phyloP scores from a whole-genome alignment of 2,329 filamentous ascomycete species.

The Trichophaea hybrida region DNA sequence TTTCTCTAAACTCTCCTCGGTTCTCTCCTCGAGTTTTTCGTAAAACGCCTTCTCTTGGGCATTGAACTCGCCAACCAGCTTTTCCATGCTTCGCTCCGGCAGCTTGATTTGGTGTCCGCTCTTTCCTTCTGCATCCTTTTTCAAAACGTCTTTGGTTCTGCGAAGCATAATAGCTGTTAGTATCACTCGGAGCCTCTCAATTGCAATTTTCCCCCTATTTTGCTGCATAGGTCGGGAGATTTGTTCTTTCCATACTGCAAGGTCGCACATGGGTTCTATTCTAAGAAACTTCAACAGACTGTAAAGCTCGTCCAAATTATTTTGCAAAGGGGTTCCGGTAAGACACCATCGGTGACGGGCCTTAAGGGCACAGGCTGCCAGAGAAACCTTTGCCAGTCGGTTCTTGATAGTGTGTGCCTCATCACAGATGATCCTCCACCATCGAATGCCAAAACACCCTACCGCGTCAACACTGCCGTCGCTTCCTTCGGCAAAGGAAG shows the following conservation, averaged over 20 bases:
- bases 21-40: slow-evolving; percentile 63
- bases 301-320: slow-evolving; percentile 92
- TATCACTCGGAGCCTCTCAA: slow-evolving; percentile 69
- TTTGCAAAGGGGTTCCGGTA: slow-evolving; percentile 94
- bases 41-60: slow-evolving; percentile 75
- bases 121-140: slow-evolving; percentile 40
- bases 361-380: slow-evolving; percentile 72
- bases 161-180: slow-evolving; percentile 95
- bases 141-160: slow-evolving; percentile 94
- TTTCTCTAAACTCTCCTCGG: slow-evolving; percentile 70
- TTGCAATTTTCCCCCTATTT: slow-evolving; percentile 75
- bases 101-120: slow-evolving; percentile 38
- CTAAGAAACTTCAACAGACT: slow-evolving; percentile 83
- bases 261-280: slow-evolving; percentile 79
- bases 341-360: slow-evolving; percentile 91
- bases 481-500: slow-evolving; percentile 35
- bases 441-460: slow-evolving; percentile 80
- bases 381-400: slow-evolving; percentile 84
- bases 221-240: slow-evolving; percentile 84
- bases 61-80: slow-evolving; percentile 62
- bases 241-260: slow-evolving; percentile 76
- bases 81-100: slow-evolving; percentile 76
- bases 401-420: slow-evolving; percentile 99
- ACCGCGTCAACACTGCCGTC: slow-evolving; percentile 49
- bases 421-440: slow-evolving; percentile 90